Evolutionary conservation across 2,329 filamentous ascomycete species (phyloP).

Genomic region (Phaeosphaeria sp.): DNA sequence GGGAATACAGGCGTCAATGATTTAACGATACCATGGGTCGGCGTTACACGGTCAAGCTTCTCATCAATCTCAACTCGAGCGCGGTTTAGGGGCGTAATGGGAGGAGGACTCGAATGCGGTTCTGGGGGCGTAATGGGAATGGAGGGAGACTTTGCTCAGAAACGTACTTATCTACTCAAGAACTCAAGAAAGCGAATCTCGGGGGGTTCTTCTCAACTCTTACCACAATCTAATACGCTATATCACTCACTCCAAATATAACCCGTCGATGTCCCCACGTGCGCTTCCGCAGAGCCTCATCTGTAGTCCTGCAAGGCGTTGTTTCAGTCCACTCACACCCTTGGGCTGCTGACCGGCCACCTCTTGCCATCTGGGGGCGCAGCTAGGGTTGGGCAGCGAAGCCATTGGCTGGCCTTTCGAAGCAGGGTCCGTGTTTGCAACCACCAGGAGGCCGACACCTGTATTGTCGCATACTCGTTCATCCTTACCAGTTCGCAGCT

Average conservation of each 20-base stretch:
- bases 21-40: slow-evolving; percentile 10
- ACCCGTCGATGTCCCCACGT: slow-evolving; percentile 4
- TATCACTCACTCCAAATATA: not conserved
- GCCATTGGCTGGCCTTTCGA: not conserved
- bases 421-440: slow-evolving; percentile 1
- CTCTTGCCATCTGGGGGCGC: slow-evolving; percentile 13
- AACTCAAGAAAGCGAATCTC: not conserved
- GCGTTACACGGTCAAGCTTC: slow-evolving; percentile 3
- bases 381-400: slow-evolving; percentile 6
- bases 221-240: not conserved
- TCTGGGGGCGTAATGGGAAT: slow-evolving; percentile 12
- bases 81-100: too few species aligned
- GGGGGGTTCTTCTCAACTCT: not conserved
- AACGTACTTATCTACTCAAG: not conserved
- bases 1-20: slow-evolving; percentile 1
- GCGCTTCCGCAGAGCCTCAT: slow-evolving; percentile 21
- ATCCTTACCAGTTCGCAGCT: not conserved
- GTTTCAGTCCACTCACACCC: slow-evolving; percentile 19
- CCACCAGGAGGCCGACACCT: slow-evolving; percentile 1
- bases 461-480: slow-evolving; percentile 1
- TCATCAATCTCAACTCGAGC: slow-evolving; percentile 7
- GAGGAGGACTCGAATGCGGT: too few species aligned
- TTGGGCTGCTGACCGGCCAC: slow-evolving; percentile 19
- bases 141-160: not conserved
- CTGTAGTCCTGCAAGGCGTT: slow-evolving; percentile 12